phyloP scores from a whole-genome alignment of 345 rosid genomes.

The Salix caprea region DNA sequence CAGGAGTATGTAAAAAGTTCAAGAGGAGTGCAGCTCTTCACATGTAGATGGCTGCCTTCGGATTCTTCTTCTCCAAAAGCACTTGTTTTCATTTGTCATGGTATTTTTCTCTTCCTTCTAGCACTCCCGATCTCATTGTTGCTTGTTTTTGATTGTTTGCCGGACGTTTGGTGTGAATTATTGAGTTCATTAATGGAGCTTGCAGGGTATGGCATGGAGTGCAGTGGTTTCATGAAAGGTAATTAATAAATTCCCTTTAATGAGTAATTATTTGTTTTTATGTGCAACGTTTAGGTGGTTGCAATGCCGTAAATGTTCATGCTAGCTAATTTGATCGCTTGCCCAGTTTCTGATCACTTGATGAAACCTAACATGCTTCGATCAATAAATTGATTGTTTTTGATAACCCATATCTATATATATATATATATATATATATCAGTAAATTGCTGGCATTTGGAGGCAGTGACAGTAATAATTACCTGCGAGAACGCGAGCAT shows the following conservation, averaged over 20 bases:
- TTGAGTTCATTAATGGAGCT: slow-evolving; percentile 32
- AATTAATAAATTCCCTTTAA: slow-evolving; percentile 37
- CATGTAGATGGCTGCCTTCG: slow-evolving; percentile 82
- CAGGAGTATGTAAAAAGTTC: slow-evolving; percentile 69
- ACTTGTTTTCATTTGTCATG: slow-evolving; percentile 92
- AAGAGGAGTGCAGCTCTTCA: slow-evolving; percentile 66
- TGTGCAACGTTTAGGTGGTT: neutral
- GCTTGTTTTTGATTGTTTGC: neutral
- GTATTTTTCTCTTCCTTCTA: slow-evolving; percentile 19
- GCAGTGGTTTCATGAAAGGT: slow-evolving; percentile 97
- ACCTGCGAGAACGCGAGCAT: too few species aligned
- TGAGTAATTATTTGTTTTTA: neutral
- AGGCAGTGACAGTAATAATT: too few species aligned
- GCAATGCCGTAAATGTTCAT: neutral
- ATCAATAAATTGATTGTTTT: too few species aligned
- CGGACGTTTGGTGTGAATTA: slow-evolving; percentile 14
- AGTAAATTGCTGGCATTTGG: too few species aligned
- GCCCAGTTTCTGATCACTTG: neutral
- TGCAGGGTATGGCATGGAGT: slow-evolving; percentile 97
- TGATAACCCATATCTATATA: too few species aligned
- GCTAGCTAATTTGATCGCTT: neutral
- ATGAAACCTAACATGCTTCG: too few species aligned
- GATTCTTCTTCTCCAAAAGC: slow-evolving; percentile 58
- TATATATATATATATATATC: too few species aligned
- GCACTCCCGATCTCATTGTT: neutral